phyloP scores from a whole-genome alignment of 1,284 basidiomycete species.

The Baeospora myosura region DNA sequence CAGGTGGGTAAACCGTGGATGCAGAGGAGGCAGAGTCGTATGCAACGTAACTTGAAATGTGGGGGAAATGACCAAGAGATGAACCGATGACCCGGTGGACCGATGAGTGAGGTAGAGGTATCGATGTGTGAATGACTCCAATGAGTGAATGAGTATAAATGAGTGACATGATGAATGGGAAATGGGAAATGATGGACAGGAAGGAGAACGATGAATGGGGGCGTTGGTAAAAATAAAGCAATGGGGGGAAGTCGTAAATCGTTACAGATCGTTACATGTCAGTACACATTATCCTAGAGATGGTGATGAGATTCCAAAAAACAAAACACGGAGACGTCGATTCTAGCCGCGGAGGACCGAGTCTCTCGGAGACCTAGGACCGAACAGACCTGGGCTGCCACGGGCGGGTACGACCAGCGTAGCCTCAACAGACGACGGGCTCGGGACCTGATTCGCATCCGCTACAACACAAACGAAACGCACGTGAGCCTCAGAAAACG shows the following conservation, averaged over 20 bases:
- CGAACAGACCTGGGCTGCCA: constrained; percentile 31
- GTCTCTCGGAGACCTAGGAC: constrained; percentile 5
- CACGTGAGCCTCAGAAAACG: constrained; percentile 2
- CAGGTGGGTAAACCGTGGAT: too few species aligned
- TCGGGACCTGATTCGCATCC: constrained; percentile 38
- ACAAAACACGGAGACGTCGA: background rate
- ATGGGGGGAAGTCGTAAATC: background rate
- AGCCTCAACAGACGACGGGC: constrained; percentile 42
- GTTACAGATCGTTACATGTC: too few species aligned
- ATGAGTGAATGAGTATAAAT: too few species aligned
- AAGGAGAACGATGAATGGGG: background rate
- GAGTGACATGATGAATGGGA: too few species aligned
- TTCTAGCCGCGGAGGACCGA: background rate
- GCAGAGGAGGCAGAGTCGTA: too few species aligned
- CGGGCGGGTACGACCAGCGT: constrained; percentile 48
- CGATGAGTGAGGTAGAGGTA: too few species aligned
- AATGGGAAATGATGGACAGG: too few species aligned
- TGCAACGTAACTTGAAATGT: too few species aligned
- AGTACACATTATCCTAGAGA: too few species aligned
- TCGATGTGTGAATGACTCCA: too few species aligned
- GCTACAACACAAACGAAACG: constrained; percentile 27
- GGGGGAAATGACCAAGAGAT: too few species aligned
- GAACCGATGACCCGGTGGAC: too few species aligned
- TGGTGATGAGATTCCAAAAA: background rate
- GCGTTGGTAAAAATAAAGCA: background rate